These are phyloP conservation scores for Wakefieldia striispora DNA, from an alignment of 768 basidiomycete genomes.

Conservation along the genomic window DNA sequence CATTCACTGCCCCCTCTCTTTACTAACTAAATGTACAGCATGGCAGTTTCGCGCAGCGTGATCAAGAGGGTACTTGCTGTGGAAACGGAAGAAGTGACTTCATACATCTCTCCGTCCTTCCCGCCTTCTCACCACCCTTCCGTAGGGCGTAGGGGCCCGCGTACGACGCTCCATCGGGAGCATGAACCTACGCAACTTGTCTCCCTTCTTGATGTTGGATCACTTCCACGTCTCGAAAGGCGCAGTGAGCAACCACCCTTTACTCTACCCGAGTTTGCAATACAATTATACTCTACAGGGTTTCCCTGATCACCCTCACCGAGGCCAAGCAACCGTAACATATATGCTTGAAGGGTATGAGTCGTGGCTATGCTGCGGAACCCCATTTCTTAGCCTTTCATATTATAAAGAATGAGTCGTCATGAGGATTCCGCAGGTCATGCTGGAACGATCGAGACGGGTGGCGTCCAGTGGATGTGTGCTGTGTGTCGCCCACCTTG, in stretches of 20 bases:
- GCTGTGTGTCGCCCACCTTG: conserved; percentile 46
- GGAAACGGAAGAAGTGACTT: conserved; percentile 64
- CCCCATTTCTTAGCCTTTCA: background rate
- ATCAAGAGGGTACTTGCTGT: conserved; percentile 74
- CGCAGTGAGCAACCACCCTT: conserved; percentile 48
- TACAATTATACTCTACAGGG: conserved; percentile 43
- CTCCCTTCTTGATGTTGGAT: conserved; percentile 90
- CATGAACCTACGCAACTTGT: conserved; percentile 68
- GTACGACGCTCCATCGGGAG: conserved; percentile 89
- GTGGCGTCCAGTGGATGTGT: conserved; percentile 96
- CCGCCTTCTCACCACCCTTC: background rate
- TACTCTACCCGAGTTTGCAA: too few relatives aligned
- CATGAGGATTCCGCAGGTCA: conserved; percentile 95
- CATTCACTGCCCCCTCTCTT: too few relatives aligned
- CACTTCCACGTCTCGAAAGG: conserved; percentile 73
- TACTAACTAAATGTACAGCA: too few relatives aligned
- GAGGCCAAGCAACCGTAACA: conserved; percentile 85
- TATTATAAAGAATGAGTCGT: conserved; percentile 51
- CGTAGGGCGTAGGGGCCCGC: conserved; percentile 72
- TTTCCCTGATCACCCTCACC: conserved; percentile 92
- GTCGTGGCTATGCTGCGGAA: background rate
- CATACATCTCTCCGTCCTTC: background rate
- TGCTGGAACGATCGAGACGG: conserved; percentile 68
- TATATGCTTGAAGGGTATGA: conserved; percentile 82
- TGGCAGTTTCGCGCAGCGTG: conserved; percentile 59